phyloP scores from a whole-genome alignment of 805 yeast species.

The Soucietia sequanensis region DNA sequence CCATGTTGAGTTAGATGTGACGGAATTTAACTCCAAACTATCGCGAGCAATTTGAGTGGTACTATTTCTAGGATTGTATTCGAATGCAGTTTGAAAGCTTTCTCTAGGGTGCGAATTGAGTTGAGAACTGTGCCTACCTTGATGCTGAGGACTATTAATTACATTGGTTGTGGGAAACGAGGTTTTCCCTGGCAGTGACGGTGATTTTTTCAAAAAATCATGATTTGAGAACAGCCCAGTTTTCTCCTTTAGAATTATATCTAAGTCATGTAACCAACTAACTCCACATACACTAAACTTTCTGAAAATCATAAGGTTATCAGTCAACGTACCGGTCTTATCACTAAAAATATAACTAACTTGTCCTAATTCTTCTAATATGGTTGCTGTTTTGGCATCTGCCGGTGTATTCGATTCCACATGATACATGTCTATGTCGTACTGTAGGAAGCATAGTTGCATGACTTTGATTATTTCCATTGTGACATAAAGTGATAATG shows the following conservation, averaged over 20 bases:
- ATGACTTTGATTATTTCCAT: conserved; percentile 92
- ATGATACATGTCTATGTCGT: conserved; percentile 95
- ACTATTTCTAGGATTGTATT: conserved; percentile 18
- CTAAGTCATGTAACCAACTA: conserved; percentile 83
- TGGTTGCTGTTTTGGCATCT: conserved; percentile 92
- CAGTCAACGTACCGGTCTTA: conserved; percentile 96
- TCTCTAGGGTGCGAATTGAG: background rate
- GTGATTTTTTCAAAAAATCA: conserved; percentile 3
- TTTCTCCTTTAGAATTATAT: conserved; percentile 30
- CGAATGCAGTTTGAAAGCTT: conserved; percentile 2
- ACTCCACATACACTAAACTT: conserved; percentile 85
- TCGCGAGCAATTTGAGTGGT: conserved; percentile 33
- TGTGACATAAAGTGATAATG: conserved; percentile 90
- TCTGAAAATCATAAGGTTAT: conserved; percentile 88
- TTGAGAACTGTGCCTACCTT: background rate
- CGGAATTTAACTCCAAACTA: conserved; percentile 28
- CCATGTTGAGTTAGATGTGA: conserved; percentile 37
- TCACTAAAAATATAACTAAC: conserved; percentile 94
- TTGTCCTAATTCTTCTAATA: conserved; percentile 95
- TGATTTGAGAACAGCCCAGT: background rate
- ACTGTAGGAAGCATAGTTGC: conserved; percentile 78
- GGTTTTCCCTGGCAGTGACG: conserved; percentile 2
- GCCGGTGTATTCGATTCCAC: conserved; percentile 82
- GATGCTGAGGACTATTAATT: conserved; percentile 6
- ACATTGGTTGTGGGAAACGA: background rate